A percentile compares a stretch with the other conserved stretches of the same genome.
Evolutionary conservation across 441 rosid genomes (phyloP).

Genomic region (Erodium moschatum): DNA sequence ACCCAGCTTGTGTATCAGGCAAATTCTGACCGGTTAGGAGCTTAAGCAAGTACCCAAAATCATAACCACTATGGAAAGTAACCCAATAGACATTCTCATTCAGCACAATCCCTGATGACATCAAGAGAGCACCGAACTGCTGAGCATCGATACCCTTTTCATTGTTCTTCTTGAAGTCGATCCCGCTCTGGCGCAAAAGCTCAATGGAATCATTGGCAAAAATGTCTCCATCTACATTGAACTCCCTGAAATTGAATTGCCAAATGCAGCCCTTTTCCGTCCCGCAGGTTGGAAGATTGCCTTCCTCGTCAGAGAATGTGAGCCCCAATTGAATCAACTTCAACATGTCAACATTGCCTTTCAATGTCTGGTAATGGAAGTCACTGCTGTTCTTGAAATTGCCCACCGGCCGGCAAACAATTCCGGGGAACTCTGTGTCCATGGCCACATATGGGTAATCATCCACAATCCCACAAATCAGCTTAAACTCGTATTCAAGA

Average conservation of each 20-base stretch:
- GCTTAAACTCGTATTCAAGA: constrained; percentile 37
- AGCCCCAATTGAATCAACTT: constrained; percentile 54
- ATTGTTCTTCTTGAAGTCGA: constrained; percentile 38
- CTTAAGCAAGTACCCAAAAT: constrained; percentile 60
- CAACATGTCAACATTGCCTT: constrained; percentile 47
- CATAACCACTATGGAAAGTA: constrained; percentile 57
- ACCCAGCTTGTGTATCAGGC: constrained; percentile 37
- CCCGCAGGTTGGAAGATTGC: constrained; percentile 52
- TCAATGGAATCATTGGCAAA: constrained; percentile 46
- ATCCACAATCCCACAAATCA: constrained; percentile 43
- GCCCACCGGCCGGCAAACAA: constrained; percentile 45
- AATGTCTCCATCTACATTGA: constrained; percentile 34
- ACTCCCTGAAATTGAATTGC: constrained; percentile 59
- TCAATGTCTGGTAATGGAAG: constrained; percentile 47
- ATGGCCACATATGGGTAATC: constrained; percentile 50
- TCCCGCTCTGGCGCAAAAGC: constrained; percentile 47
- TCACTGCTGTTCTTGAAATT: constrained; percentile 44
- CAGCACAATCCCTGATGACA: constrained; percentile 58
- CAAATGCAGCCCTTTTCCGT: constrained; percentile 47
- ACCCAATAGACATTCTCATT: constrained; percentile 50
- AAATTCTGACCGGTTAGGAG: constrained; percentile 44
- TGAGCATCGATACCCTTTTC: constrained; percentile 36
- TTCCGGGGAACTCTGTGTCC: constrained; percentile 65
- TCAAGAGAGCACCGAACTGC: constrained; percentile 45
- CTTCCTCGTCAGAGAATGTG: constrained; percentile 52